Evolutionary conservation across 2,329 filamentous ascomycete species (phyloP), one percentile per base, ranked within the genome.

Genomic region (Venturia pyrina): DNA sequence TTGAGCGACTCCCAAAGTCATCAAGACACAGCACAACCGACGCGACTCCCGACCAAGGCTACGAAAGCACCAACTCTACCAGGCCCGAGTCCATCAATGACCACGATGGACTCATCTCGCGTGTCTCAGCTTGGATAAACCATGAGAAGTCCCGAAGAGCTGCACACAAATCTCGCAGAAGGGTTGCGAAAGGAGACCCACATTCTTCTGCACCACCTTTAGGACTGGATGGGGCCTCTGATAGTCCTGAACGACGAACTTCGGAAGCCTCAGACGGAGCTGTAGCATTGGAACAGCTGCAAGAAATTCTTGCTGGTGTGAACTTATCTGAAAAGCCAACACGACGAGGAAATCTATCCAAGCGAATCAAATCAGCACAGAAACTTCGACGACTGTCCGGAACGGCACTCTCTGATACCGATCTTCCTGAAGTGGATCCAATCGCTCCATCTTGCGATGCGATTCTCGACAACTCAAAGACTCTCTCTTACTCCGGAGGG

Each of bases 391-490:
- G 81, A 70, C 71, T 78, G 78, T 71, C 80, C 74, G 70, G 81
- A 79, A 77, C 79, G 1, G 82, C 81, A 5, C 91, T 89, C 4
- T 95, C 91, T 0, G 93, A 97, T 70, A 96, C 92, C 0, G 93
- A 98, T 67, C 90, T 88, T 70, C 79, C 85, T 19, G 93, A 96
- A 68, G 86, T 86, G n/a, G 91, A 96, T 68, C 82, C 86, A 21
- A 77, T 90, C n/a, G 91, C 96, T 1, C 93, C 93, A 0, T 86
- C 85, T 69, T 96, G 93, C 70, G 91, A 97, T 75, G 91, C 86
- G 8, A 81, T 88, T 59, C 82, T 98, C 24, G 93, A 98, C 77
- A 97, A 97, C 73, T 89, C 90, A 5, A 95, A 93, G 77, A 96
- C 93, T 0, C 80, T 96, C 71, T 86, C 87, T 63, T 96, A 95